These are phyloP conservation scores for Eutrema japonicum DNA, from an alignment of 345 rosid species.

Conservation along the genomic window DNA sequence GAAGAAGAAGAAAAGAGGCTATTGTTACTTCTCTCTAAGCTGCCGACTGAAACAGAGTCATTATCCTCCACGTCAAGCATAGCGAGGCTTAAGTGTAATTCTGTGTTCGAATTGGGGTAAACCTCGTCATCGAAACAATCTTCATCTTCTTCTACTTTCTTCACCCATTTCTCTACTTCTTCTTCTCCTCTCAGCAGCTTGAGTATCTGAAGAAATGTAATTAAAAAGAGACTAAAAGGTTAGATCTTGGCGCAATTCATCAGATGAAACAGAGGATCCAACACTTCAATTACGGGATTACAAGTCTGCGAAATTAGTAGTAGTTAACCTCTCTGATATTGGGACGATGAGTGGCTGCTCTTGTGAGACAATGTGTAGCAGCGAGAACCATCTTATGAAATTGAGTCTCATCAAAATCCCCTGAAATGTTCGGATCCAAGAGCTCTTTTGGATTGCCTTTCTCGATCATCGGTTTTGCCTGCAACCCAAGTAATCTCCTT, in stretches of 20 bases:
- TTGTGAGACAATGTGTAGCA: conserved; percentile 71
- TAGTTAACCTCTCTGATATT: conserved; percentile 64
- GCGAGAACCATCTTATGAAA: conserved; percentile 76
- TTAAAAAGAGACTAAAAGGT: not conserved
- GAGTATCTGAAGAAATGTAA: conserved; percentile 54
- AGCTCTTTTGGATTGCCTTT: conserved; percentile 57
- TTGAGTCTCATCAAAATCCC: conserved; percentile 58
- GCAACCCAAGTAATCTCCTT: conserved; percentile 43
- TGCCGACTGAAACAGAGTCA: conserved; percentile 67
- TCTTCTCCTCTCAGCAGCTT: conserved; percentile 63
- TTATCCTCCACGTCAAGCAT: conserved; percentile 66
- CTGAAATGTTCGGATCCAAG: conserved; percentile 66
- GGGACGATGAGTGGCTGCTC: conserved; percentile 81
- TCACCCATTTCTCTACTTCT: conserved; percentile 42
- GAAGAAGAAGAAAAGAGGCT: conserved; percentile 44
- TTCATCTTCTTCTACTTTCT: conserved; percentile 47
- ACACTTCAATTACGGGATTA: not conserved
- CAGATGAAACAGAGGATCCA: conserved; percentile 12
- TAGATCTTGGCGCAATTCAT: not conserved
- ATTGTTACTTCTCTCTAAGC: conserved; percentile 61
- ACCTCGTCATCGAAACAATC: conserved; percentile 78
- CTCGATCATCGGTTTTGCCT: conserved; percentile 80
- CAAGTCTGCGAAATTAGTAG: not conserved
- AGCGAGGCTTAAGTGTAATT: conserved; percentile 65
- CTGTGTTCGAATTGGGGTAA: conserved; percentile 68